Base-by-base conservation (phyloP, 306 rosid species). In the Ziziphus jujuba region DNA sequence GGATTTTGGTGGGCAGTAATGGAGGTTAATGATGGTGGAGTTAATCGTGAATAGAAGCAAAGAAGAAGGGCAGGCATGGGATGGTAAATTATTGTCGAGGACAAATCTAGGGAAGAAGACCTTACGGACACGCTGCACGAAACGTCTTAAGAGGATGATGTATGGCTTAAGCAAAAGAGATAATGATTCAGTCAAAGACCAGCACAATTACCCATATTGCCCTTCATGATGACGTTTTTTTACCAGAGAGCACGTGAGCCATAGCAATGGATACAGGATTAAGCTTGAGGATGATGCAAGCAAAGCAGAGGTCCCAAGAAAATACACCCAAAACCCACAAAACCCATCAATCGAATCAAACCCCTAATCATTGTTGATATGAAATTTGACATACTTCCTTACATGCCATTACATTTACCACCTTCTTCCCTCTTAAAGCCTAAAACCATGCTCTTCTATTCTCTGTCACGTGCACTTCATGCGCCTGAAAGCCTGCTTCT, bases 321-420 rank as follows among this genome's bases (percentile, higher is more conserved):
- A 17, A 1, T 6, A 61, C 45, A 40, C n/a, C 19, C 20, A 50
- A 51, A 49, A 47, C 59, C 68, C 71, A 48, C 44, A 36, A 67
- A 47, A 56, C 69, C 69, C 72, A 53, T 73, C 79, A 70, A 72
- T 81, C 81, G 84, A 70, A 72, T 84, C 75, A 69, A 70, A 77
- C 54, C 71, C 76, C 71, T 80, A 84, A 89, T 84, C 84, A 89
- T 86, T 87, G 83, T 62, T 70, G 77, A 77, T 64, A 48, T 57
- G 77, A 82, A 74, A 71, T 78, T 80, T 74, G 35, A 76, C 55
- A 66, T 79, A 77, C 87, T 76, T 44, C 56, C 48, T 14, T 16
- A 14, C 20, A 50, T 17, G 5, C 14, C 14, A 40, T 40, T 40
- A 12, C 45, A 40, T 40, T 40, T 40, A 7, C 45, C 2, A 7